phyloP scores from a whole-genome alignment of 352 stramenopile genomes.

The Aphanomyces euteiches region DNA sequence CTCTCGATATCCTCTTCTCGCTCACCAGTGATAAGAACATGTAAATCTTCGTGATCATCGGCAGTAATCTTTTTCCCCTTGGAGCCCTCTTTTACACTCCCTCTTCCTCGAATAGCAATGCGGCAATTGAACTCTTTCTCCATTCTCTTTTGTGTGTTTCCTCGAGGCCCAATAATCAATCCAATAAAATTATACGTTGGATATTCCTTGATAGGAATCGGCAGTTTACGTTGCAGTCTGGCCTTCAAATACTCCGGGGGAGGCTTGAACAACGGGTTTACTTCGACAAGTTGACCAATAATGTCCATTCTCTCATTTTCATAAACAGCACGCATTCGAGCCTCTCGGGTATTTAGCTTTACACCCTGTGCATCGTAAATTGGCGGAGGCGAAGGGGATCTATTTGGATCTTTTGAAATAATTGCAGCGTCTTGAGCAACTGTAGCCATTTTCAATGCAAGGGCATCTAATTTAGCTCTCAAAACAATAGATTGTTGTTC shows the following conservation, averaged over 20 bases:
- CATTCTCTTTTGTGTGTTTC: conserved; percentile 99
- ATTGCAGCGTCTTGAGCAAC: conserved; percentile 74
- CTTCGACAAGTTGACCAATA: conserved; percentile 94
- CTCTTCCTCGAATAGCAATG: conserved; percentile 97
- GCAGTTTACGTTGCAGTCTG: conserved; percentile 95
- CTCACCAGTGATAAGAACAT: conserved; percentile 92
- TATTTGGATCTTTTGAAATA: conserved; percentile 83
- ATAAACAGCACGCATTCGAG: conserved; percentile 90
- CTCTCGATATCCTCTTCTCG: conserved; percentile 82
- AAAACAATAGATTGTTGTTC: conserved; percentile 73
- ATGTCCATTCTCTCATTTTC: conserved; percentile 88
- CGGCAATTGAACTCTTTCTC: conserved; percentile 98
- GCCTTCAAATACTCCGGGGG: conserved; percentile 86
- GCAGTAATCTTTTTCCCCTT: conserved; percentile 89
- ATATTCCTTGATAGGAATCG: conserved; percentile 97
- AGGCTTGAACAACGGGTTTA: conserved; percentile 89
- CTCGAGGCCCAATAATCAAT: conserved; percentile 97
- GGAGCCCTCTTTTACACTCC: conserved; percentile 96
- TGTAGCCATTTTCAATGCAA: conserved; percentile 70
- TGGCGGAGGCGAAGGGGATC: conserved; percentile 89
- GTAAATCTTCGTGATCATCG: conserved; percentile 95
- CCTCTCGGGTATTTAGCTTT: conserved; percentile 94
- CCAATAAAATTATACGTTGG: conserved; percentile 99
- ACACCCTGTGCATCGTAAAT: conserved; percentile 96
- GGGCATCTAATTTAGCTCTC: conserved; percentile 63